Evolutionary conservation across 1,284 basidiomycete genomes (phyloP).

Genomic region (Ustilago xerochloae): DNA sequence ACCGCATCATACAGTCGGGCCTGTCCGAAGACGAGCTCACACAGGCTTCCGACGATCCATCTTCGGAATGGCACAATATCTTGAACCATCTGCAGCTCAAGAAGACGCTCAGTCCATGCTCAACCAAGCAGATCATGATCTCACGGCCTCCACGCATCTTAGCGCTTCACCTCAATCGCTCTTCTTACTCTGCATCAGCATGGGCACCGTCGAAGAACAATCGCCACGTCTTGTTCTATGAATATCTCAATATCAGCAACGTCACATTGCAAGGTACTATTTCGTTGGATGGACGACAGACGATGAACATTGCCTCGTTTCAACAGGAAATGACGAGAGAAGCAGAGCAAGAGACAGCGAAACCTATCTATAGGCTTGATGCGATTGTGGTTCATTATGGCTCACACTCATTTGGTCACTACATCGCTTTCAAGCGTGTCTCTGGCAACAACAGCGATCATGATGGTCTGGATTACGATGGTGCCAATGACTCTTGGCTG

Average conservation of each 20-base stretch:
- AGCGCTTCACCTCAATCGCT: slow-evolving; percentile 63
- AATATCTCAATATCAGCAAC: slow-evolving; percentile 55
- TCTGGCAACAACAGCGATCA: neutral
- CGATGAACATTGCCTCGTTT: slow-evolving; percentile 17
- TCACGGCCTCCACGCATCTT: slow-evolving; percentile 58
- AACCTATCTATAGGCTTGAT: slow-evolving; percentile 45
- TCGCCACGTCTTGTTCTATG: slow-evolving; percentile 55
- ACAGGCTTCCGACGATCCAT: slow-evolving; percentile 20
- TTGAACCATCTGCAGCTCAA: slow-evolving; percentile 33
- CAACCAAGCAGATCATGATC: slow-evolving; percentile 66
- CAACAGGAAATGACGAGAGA: neutral
- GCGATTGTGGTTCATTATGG: slow-evolving; percentile 66
- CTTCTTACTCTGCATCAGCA: slow-evolving; percentile 44
- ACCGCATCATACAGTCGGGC: slow-evolving; percentile 35
- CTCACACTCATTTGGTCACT: slow-evolving; percentile 64
- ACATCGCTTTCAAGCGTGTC: slow-evolving; percentile 60
- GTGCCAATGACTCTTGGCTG: slow-evolving; percentile 43
- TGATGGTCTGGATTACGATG: slow-evolving; percentile 5
- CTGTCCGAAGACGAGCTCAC: slow-evolving; percentile 59
- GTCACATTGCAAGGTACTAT: slow-evolving; percentile 54
- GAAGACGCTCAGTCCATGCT: slow-evolving; percentile 38
- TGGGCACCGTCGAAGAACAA: slow-evolving; percentile 64
- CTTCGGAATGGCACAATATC: slow-evolving; percentile 27
- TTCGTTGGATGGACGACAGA: slow-evolving; percentile 24
- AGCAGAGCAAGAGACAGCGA: neutral